Base-by-base conservation (phyloP, 2,329 filamentous ascomycete genomes). In the Trichoderma breve region DNA sequence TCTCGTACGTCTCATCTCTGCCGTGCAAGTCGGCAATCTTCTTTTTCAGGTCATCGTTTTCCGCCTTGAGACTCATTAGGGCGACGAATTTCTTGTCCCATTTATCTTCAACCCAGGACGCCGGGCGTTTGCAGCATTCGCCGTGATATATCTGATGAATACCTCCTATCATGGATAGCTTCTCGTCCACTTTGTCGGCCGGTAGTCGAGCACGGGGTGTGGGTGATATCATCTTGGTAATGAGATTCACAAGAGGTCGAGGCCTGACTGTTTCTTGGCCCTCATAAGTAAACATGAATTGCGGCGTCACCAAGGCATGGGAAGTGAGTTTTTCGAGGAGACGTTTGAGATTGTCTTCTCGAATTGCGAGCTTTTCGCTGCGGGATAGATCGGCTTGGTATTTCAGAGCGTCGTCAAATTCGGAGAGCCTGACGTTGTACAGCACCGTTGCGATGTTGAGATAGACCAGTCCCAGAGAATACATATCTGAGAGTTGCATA, bases 401-500 rank as follows among this genome's bases (percentile, higher is more conserved):
- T 69, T 72, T 81, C 9, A 85, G 74, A 3, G 81, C 76, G 12
- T 80, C 77, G 21, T 86, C 81, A 73, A 84, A 85, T 11, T 82
- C 80, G 18, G 77, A 76, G 15, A 84, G 73, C 2, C 80, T 78
- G 11, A 78, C 81, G 39, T 82, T 79, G 73, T 86, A 84, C 0
- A 86, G 74, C 2, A 84, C 78, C 0, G 83, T 84, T 3, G 83
- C 80, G 18, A 86, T 81, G 72, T 82, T 84, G 7, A 86, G 76
- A 63, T 83, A 83, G 1, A 86, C 81, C 3, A 86, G 77, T 0
- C 85, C 85, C 3, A 86, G 80, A 2, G 84, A 85, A 74, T 84
- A 86, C 6, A 86, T 81, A 73, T 86, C 85, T 6, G 84, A 84
- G 1, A 82, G 78, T 72, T 84, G 81, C 83, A 86, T 85, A 55